Evolutionary conservation across 805 yeast genomes (phyloP).

Genomic region (Alloascoidea hylecoeti): DNA sequence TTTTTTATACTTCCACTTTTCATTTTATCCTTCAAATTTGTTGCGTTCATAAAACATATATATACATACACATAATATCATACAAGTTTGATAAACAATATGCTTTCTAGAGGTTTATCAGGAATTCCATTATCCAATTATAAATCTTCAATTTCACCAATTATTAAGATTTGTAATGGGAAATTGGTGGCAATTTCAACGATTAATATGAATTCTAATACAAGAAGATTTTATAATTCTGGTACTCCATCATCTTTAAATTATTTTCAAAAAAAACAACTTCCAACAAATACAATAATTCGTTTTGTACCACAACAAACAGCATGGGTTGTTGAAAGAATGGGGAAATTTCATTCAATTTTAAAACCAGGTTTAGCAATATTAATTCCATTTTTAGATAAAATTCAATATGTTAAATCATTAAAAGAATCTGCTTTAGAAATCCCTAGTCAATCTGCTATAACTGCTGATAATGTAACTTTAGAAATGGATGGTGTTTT

Average conservation of each 20-base stretch:
- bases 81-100: too few species aligned
- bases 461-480: constrained; percentile 76
- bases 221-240: neutral
- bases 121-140: too few species aligned
- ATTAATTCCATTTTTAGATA: constrained; percentile 58
- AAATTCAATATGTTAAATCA: constrained; percentile 69
- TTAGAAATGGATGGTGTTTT: constrained; percentile 77
- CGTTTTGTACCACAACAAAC: constrained; percentile 83
- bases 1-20: too few species aligned
- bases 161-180: too few species aligned
- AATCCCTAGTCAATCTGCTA: constrained; percentile 73
- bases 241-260: constrained; percentile 18
- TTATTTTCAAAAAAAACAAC: constrained; percentile 44
- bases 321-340: constrained; percentile 83
- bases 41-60: too few species aligned
- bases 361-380: constrained; percentile 70
- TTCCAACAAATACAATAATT: constrained; percentile 65
- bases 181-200: neutral
- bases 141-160: too few species aligned
- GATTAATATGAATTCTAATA: neutral
- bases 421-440: constrained; percentile 78
- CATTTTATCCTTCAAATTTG: too few species aligned
- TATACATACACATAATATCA: too few species aligned
- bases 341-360: constrained; percentile 68
- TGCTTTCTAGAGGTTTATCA: too few species aligned